phyloP scores from a whole-genome alignment of 2,329 filamentous ascomycete species.

The Hirsutella minnesotensis region DNA sequence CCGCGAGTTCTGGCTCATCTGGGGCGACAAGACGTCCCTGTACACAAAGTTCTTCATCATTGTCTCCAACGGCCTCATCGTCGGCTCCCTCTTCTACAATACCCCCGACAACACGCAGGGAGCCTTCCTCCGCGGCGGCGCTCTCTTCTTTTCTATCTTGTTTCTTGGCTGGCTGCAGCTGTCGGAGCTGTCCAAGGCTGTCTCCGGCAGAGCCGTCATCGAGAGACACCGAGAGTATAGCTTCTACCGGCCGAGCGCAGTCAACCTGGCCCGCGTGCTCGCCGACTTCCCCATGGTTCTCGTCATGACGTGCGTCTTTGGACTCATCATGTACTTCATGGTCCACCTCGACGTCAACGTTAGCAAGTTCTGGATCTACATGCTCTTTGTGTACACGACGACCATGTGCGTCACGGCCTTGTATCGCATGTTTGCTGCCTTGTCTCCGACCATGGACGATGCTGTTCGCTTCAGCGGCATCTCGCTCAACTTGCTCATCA shows the following conservation, averaged over 20 bases:
- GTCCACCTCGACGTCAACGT: constrained; percentile 52
- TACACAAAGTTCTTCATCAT: constrained; percentile 75
- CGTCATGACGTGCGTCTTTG: constrained; percentile 53
- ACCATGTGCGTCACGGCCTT: constrained; percentile 43
- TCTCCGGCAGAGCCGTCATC: constrained; percentile 54
- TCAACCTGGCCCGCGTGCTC: constrained; percentile 41
- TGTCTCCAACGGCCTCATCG: constrained; percentile 59
- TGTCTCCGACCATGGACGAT: constrained; percentile 48
- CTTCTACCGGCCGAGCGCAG: constrained; percentile 40
- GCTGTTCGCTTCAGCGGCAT: constrained; percentile 47
- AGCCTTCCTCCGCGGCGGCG: constrained; percentile 44
- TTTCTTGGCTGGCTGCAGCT: constrained; percentile 57
- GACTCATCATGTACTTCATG: constrained; percentile 65
- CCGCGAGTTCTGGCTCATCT: constrained; percentile 67
- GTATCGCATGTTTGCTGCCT: constrained; percentile 45
- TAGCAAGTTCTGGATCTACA: constrained; percentile 54
- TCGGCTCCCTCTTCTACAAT: constrained; percentile 69
- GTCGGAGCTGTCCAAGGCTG: constrained; percentile 65
- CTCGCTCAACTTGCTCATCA: constrained; percentile 47
- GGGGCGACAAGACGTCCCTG: constrained; percentile 62
- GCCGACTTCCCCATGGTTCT: constrained; percentile 49
- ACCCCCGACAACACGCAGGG: constrained; percentile 45
- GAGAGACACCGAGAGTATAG: constrained; percentile 34
- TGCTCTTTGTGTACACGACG: constrained; percentile 46
- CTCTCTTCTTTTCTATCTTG: constrained; percentile 36